These are phyloP conservation scores for Marasmius oreades DNA, from an alignment of 1,284 basidiomycete species.

Conservation along the genomic window DNA sequence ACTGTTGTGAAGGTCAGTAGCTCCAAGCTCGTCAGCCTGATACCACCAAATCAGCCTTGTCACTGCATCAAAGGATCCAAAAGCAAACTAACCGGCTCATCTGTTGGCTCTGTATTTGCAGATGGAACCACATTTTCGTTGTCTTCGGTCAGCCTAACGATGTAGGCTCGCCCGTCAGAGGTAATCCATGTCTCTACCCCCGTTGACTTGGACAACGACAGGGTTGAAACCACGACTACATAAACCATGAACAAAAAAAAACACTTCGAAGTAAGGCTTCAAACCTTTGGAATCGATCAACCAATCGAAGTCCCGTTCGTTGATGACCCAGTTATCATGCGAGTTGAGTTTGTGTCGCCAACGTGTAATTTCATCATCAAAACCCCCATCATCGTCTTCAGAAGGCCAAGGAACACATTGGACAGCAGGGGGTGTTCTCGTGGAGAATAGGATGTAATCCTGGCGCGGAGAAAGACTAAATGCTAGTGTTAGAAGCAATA, in stretches of 20 bases:
- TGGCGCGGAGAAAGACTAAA: slow-evolving; percentile 69
- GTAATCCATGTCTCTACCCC: slow-evolving; percentile 78
- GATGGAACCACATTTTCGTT: slow-evolving; percentile 12
- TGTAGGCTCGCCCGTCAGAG: slow-evolving; percentile 76
- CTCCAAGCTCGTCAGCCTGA: too few species aligned
- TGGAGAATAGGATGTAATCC: slow-evolving; percentile 69
- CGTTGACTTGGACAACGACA: slow-evolving; percentile 52
- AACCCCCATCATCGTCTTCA: slow-evolving; percentile 38
- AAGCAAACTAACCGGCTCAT: slow-evolving; percentile 9
- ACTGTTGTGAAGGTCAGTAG: not conserved
- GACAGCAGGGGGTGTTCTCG: slow-evolving; percentile 63
- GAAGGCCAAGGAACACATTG: slow-evolving; percentile 80
- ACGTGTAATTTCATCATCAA: slow-evolving; percentile 25
- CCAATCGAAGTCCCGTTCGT: slow-evolving; percentile 71
- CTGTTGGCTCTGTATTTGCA: not conserved
- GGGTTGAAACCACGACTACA: slow-evolving; percentile 57
- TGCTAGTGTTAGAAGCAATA: slow-evolving; percentile 7
- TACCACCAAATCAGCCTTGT: too few species aligned
- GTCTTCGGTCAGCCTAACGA: slow-evolving; percentile 58
- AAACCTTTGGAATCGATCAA: slow-evolving; percentile 66
- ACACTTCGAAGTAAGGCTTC: too few species aligned
- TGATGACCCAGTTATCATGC: slow-evolving; percentile 71
- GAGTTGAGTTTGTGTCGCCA: slow-evolving; percentile 27
- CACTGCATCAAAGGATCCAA: slow-evolving; percentile 15
- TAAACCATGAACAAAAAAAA: not conserved